Evolutionary conservation across 495 filamentous ascomycete species (phyloP), one percentile per base, ranked within the genome.

Genomic region (Tetracladium marchalianum): DNA sequence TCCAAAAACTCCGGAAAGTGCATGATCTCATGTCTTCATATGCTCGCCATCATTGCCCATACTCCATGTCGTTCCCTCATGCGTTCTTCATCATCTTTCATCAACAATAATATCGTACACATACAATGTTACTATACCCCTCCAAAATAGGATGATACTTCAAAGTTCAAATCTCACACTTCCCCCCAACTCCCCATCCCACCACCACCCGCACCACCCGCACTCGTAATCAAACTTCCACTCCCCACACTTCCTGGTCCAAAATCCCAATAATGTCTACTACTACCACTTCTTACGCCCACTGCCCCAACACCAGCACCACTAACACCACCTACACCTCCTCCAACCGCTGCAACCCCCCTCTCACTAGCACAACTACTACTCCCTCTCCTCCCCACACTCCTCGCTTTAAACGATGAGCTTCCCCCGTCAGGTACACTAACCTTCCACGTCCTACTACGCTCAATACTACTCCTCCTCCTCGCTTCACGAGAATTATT

Each of bases 231-330:
- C 31, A 77, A 71, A 53, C 80, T 85, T 4, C 76, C 82, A 47
- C 80, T 87, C 7, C 84, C 84, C 11, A 86, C 76, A 51, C 81
- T 86, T 0, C 77, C 43, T 24, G 67, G 83, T 17, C 85, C 85
- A 41, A 90, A 76, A 61, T 93, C 88, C 89, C 89, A 94, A 61
- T 87, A 95, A 69, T 85, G 79, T 47, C 83, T 67, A 33, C 76
- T 83, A 17, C 81, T 85, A 10, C 75, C 64, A 49, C 73, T 80
- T 66, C 71, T 61, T 59, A 73, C 63, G 47, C 76, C 62, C 49
- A 79, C 70, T 64, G 71, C 67, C 67, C 75, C 80, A 19, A 78
- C 83, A 62, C 86, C 90, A 60, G 89, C 82, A 48, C 84, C 86
- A 27, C 3, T 7, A 3, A 7, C 22, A 7, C 22, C 22, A 27